Percentiles rank a stretch among this genome's conserved stretches.
Conservation (phyloP, 2,329 filamentous ascomycete species). For the Diaporthe amygdali region DNA sequence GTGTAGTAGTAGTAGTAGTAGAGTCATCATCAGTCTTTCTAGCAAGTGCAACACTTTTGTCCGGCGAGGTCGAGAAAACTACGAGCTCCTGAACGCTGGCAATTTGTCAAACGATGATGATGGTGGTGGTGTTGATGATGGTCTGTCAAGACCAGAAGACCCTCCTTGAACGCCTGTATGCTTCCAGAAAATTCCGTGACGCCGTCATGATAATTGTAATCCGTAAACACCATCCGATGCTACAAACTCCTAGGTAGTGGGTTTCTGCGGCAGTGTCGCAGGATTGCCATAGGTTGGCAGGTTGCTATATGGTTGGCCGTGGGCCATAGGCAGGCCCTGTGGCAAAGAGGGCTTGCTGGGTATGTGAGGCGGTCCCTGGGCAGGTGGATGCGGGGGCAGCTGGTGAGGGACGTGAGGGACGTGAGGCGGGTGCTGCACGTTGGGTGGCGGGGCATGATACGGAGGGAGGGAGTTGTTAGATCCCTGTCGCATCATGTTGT, state of each 20-base stretch:
- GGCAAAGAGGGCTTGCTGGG: slow-evolving; percentile 51
- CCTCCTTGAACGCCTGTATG: slow-evolving; percentile 43
- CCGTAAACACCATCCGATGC: slow-evolving; percentile 30
- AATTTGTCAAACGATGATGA: slow-evolving; percentile 16
- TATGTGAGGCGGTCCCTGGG: slow-evolving; percentile 45
- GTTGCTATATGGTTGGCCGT: slow-evolving; percentile 54
- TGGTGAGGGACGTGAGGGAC: slow-evolving; percentile 47
- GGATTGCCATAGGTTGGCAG: slow-evolving; percentile 65
- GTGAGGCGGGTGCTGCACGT: slow-evolving; percentile 30
- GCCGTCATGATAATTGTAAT: slow-evolving; percentile 28
- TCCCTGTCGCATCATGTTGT: slow-evolving; percentile 61
- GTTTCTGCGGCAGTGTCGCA: slow-evolving; percentile 64
- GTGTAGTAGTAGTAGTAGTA: slow-evolving; percentile 19
- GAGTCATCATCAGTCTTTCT: slow-evolving; percentile 25
- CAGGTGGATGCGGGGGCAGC: slow-evolving; percentile 32
- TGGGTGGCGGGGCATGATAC: slow-evolving; percentile 48
- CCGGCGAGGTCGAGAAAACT: slow-evolving; percentile 1
- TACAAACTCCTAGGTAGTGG: slow-evolving; percentile 43
- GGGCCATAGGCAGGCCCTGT: slow-evolving; percentile 40
- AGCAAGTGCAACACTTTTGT: slow-evolving; percentile 23
- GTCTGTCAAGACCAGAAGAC: slow-evolving; percentile 17
- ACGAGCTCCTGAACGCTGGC: slow-evolving; percentile 23
- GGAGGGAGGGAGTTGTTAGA: slow-evolving; percentile 59
- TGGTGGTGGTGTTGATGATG: slow-evolving; percentile 7
- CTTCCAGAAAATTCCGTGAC: slow-evolving; percentile 27